Percentiles rank a stretch among this genome's conserved stretches.
These are phyloP conservation scores for Scytalidium sp. DNA, from an alignment of 2,329 filamentous ascomycete genomes.

Conservation along the genomic window DNA sequence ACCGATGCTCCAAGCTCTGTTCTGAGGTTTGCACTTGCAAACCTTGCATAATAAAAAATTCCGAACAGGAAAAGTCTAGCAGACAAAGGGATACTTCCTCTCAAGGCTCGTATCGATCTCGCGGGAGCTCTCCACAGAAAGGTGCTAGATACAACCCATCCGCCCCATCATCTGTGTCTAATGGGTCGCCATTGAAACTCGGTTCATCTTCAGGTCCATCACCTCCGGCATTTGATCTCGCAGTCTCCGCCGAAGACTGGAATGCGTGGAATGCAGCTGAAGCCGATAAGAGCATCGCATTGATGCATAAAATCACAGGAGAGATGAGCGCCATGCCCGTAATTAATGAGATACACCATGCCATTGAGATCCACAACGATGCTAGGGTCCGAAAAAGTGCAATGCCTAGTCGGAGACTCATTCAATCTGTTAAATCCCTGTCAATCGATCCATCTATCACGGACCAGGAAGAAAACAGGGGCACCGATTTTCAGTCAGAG, in stretches of 20 bases:
- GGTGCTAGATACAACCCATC: background rate
- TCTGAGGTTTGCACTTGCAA: constrained; percentile 20
- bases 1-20: constrained; percentile 23
- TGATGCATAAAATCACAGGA: background rate
- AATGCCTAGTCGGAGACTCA: background rate
- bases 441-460: background rate
- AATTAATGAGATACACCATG: background rate
- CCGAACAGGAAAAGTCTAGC: background rate
- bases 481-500: background rate
- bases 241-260: background rate
- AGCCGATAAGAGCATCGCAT: background rate
- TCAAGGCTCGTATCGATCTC: background rate
- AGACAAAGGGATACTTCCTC: background rate
- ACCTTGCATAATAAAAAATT: constrained; percentile 1
- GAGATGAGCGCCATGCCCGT: background rate
- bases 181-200: background rate
- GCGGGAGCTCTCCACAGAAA: background rate
- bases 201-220: background rate
- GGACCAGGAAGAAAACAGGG: background rate
- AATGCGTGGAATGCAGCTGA: background rate
- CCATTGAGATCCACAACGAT: background rate
- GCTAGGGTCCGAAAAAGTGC: background rate
- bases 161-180: background rate
- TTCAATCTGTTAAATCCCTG: background rate
- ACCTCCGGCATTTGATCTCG: background rate